Evolutionary conservation across 108 stramenopile species (phyloP).

Genomic region (Skeletonema potamos): DNA sequence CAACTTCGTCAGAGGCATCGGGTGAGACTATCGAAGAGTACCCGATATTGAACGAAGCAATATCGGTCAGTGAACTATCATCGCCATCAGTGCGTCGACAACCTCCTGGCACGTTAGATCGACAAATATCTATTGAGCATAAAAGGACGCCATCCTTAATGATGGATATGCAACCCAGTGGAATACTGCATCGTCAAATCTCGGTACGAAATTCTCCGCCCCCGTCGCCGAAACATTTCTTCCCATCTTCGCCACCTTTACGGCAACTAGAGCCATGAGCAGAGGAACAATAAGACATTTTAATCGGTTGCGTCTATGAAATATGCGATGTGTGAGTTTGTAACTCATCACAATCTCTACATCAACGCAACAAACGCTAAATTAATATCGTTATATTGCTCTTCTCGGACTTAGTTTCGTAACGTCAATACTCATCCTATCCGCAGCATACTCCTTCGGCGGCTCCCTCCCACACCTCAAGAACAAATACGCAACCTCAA

Average conservation of each 20-base stretch:
- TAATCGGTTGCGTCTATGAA: too few relatives aligned
- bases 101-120: background rate
- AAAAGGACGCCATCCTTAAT: background rate
- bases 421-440: conserved; percentile 74
- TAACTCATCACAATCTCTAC: background rate
- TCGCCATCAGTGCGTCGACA: background rate
- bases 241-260: background rate
- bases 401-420: conserved; percentile 19
- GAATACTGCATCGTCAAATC: background rate
- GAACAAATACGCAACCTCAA: conserved; percentile 97
- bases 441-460: conserved; percentile 71
- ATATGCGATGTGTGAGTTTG: background rate
- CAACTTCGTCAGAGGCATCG: background rate
- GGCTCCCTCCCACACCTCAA: conserved; percentile 80
- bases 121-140: background rate
- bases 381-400: background rate
- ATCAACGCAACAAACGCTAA: background rate
- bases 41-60: background rate
- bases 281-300: background rate
- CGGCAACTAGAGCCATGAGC: background rate
- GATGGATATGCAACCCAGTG: background rate
- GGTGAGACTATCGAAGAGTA: background rate
- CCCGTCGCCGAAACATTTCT: background rate
- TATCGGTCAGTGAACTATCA: background rate
- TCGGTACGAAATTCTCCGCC: background rate